Conservation (phyloP, 176 grass and related monocot genomes). For the Oryza longistaminata region DNA sequence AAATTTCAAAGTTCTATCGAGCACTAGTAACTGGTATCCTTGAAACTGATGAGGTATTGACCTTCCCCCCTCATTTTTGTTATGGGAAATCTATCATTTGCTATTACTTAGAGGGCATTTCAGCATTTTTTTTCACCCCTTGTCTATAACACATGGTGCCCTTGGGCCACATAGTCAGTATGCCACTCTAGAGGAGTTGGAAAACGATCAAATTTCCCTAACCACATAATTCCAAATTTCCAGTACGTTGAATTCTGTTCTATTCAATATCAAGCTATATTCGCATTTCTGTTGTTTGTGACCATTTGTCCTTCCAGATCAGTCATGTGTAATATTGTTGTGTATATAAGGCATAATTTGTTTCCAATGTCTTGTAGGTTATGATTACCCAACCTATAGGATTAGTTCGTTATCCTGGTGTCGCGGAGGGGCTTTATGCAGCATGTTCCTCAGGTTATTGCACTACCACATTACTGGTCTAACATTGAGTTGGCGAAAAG, state of each 20-base stretch:
- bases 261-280: not conserved
- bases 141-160: not conserved
- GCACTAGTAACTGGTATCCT: slow-evolving; percentile 69
- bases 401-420: slow-evolving; percentile 74
- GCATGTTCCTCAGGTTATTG: slow-evolving; percentile 71
- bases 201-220: not conserved
- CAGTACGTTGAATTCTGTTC: not conserved
- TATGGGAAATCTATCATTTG: not conserved
- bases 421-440: slow-evolving; percentile 79
- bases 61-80: not conserved
- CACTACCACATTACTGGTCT: not conserved
- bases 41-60: slow-evolving; percentile 72
- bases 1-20: slow-evolving; percentile 94
- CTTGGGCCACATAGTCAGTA: not conserved
- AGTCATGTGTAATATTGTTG: not conserved
- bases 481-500: slow-evolving; percentile 1
- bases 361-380: slow-evolving; percentile 48
- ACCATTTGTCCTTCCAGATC: not conserved
- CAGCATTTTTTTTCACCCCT: not conserved
- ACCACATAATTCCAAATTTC: not conserved
- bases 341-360: slow-evolving; percentile 20
- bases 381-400: slow-evolving; percentile 83
- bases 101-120: not conserved
- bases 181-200: not conserved
- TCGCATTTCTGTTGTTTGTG: not conserved